These are phyloP conservation scores for Polychaeton citri DNA, from an alignment of 2,329 filamentous ascomycete genomes.

Conservation along the genomic window DNA sequence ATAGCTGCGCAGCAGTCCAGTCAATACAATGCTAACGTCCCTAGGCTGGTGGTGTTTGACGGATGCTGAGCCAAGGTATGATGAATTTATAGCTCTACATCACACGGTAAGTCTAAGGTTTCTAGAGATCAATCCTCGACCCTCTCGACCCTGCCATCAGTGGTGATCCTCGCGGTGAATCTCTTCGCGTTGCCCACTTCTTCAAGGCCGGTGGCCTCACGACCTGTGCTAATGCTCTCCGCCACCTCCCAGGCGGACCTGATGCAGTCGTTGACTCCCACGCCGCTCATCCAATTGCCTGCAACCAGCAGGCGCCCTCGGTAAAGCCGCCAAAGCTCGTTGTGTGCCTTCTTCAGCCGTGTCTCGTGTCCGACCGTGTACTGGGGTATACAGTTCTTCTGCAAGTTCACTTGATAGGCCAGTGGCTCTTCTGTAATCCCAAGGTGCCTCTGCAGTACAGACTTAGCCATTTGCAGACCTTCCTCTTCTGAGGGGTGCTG, in stretches of 20 bases:
- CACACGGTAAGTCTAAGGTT: too few species aligned
- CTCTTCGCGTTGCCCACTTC: slow-evolving; percentile 11
- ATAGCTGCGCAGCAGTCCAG: too few species aligned
- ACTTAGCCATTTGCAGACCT: slow-evolving; percentile 55
- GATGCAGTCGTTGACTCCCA: slow-evolving; percentile 39
- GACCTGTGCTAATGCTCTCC: slow-evolving; percentile 24
- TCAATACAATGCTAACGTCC: too few species aligned
- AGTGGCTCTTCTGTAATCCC: slow-evolving; percentile 51
- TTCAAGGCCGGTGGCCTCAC: slow-evolving; percentile 19
- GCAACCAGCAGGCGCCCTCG: slow-evolving; percentile 50
- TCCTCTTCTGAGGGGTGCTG: slow-evolving; percentile 51
- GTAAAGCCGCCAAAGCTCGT: slow-evolving; percentile 43
- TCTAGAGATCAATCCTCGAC: too few species aligned
- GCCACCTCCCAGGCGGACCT: slow-evolving; percentile 42
- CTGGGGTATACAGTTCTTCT: slow-evolving; percentile 74
- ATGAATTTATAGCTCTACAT: too few species aligned
- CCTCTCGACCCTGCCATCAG: slow-evolving; percentile 1
- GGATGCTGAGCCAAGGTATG: too few species aligned
- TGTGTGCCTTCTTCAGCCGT: slow-evolving; percentile 45
- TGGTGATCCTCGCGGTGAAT: neutral
- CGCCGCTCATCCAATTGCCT: slow-evolving; percentile 34
- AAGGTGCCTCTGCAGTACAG: slow-evolving; percentile 60
- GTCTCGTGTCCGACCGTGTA: slow-evolving; percentile 66
- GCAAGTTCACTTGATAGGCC: slow-evolving; percentile 47
- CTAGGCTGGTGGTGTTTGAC: too few species aligned